Base-by-base conservation (phyloP, 2,329 filamentous ascomycete species). In the Epichloe aotearoae region DNA sequence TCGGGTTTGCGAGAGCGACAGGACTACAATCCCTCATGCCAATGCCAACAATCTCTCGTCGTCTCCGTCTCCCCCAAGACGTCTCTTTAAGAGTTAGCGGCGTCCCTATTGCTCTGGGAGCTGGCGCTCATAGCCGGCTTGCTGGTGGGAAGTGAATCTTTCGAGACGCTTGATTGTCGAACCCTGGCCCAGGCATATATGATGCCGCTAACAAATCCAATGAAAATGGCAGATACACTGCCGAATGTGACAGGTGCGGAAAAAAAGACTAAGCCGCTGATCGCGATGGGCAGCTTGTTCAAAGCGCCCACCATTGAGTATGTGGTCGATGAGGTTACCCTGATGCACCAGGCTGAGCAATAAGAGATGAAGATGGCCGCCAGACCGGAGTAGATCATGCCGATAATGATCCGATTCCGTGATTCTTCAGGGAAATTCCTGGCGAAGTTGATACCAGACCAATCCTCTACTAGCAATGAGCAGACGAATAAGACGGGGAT, bases 361-460 rank as follows among this genome's bases (percentile, higher is more conserved):
- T 98, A 98, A n/a, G 91, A 97, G 69, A 98, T 98, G 72, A 96
- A 95, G 63, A 97, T 90, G 47, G 90, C 87, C 37, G 83, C 90
- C 50, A 96, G 76, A 53, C 93, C 93, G 5, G 93, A 96, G 69
- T 97, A 86, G 62, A 97, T 73, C 87, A 97, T 96, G 63, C 90
- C 87, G 53, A 86, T 71, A 58, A 95, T 77, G 59, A 96, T 82
- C 59, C 75, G 79, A 68, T 88, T 93, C 60, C 90, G 86, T 36
- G 81, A 74, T 57, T 84, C 85, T n/a, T 73, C 60, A 2, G 93
- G 93, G 73, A 98, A 98, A 76, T 97, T 97, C 68, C 77, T 82
- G 58, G 73, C 70, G 59, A 98, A 72, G 71, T 98, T 98, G 54
- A 76, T 76, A 47, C 79, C 73, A 6, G 90, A 95, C 93, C 93